Evolutionary conservation across 805 yeast species (phyloP).

Genomic region (Vanderwaltozyma yarrowii): DNA sequence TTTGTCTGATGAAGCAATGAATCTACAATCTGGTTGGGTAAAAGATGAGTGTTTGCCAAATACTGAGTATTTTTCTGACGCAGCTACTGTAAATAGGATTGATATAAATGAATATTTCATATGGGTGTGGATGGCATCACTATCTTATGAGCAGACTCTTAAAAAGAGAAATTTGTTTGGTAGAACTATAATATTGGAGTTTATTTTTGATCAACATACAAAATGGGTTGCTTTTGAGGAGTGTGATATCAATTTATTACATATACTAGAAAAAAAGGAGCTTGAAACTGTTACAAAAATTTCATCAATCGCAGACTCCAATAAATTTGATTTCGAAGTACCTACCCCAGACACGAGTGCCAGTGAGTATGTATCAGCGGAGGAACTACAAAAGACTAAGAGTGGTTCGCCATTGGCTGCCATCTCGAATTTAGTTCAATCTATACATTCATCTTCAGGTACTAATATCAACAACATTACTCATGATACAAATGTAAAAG

Average conservation of each 20-base stretch:
- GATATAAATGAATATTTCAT: slow-evolving; percentile 77
- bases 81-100: slow-evolving; percentile 41
- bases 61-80: slow-evolving; percentile 13
- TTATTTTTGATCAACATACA: slow-evolving; percentile 52
- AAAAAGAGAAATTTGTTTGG: slow-evolving; percentile 63
- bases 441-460: no score
- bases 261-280: background rate
- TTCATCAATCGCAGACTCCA: background rate
- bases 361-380: no score
- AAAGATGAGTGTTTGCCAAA: slow-evolving; percentile 16
- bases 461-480: no score
- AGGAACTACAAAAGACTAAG: no score
- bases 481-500: background rate
- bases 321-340: background rate
- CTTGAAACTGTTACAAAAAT: background rate
- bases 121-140: slow-evolving; percentile 80
- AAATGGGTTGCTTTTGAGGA: slow-evolving; percentile 77
- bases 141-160: slow-evolving; percentile 63
- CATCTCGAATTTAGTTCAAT: no score
- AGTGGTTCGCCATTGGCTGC: no score
- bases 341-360: no score
- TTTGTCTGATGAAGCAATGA: slow-evolving; percentile 30
- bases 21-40: slow-evolving; percentile 34
- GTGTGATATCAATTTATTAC: slow-evolving; percentile 32
- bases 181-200: slow-evolving; percentile 69